Evolutionary conservation across 2,329 filamentous ascomycete species (phyloP).

Genomic region (Thermochaetoides dissita): DNA sequence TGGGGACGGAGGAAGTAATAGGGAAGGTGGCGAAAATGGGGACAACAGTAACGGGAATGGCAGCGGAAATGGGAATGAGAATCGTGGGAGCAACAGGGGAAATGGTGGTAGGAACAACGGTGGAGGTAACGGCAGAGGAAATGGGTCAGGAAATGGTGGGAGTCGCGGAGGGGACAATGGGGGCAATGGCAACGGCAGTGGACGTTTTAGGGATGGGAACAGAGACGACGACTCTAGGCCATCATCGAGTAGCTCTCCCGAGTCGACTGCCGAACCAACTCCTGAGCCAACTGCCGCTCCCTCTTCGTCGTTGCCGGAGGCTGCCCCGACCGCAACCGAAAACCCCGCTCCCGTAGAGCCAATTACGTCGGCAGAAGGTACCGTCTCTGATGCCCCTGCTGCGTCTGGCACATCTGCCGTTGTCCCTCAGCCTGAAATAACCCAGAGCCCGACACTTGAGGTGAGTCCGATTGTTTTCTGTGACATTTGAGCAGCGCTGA

Average conservation of each 20-base stretch:
- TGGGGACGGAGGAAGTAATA: constrained; percentile 1
- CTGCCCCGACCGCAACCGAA: constrained; percentile 1
- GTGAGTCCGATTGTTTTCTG: constrained; percentile 3
- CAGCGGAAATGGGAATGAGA: neutral
- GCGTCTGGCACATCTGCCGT: constrained; percentile 2
- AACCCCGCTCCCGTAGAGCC: too few relatives aligned
- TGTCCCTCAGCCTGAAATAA: constrained; percentile 6
- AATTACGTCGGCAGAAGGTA: too few relatives aligned
- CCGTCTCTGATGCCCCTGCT: too few relatives aligned
- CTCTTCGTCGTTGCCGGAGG: neutral
- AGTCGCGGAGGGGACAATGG: neutral
- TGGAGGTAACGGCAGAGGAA: neutral
- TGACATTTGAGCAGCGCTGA: neutral
- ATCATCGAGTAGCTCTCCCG: neutral
- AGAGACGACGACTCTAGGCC: constrained; percentile 4
- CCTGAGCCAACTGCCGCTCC: neutral
- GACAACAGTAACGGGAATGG: neutral
- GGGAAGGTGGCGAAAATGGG: constrained; percentile 1
- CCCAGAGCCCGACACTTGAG: constrained; percentile 4
- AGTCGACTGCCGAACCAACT: constrained; percentile 1
- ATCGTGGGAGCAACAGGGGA: neutral
- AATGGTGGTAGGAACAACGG: neutral
- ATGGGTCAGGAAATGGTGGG: neutral
- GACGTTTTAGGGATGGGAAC: neutral
- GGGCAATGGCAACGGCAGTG: neutral